A percentile compares a stretch with the other conserved stretches of the same genome.
Conservation (phyloP, 2,329 filamentous ascomycete genomes). For the Xylaria sp. region DNA sequence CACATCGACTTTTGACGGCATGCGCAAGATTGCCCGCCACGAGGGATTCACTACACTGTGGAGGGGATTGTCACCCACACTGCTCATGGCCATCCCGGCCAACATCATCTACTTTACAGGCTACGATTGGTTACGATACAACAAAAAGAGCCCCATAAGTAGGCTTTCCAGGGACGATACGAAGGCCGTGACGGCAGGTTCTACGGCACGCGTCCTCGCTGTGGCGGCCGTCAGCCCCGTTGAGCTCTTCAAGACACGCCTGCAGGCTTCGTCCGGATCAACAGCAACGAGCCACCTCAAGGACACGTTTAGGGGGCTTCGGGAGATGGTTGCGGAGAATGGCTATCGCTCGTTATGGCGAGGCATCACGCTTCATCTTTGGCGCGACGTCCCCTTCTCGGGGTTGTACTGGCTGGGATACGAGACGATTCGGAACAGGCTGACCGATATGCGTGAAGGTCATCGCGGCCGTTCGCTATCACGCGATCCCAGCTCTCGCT, state of each 20-base stretch:
- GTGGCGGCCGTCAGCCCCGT: conserved; percentile 88
- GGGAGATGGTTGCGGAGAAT: conserved; percentile 79
- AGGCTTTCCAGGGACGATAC: conserved; percentile 73
- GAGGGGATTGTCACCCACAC: conserved; percentile 92
- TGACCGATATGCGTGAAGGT: conserved; percentile 75
- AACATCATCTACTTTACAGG: conserved; percentile 99
- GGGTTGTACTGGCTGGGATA: conserved; percentile 99
- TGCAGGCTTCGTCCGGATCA: conserved; percentile 78
- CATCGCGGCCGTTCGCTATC: conserved; percentile 56
- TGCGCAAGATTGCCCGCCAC: conserved; percentile 93
- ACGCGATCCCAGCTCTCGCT: conserved; percentile 52
- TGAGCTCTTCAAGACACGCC: conserved; percentile 91
- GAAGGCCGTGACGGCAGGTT: conserved; percentile 83
- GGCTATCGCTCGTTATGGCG: conserved; percentile 90
- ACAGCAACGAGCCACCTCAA: conserved; percentile 76
- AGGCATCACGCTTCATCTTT: conserved; percentile 88
- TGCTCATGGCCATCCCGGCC: conserved; percentile 91
- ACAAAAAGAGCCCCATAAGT: conserved; percentile 76
- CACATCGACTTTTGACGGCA: conserved; percentile 89
- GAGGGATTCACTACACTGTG: conserved; percentile 89
- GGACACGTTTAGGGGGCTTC: conserved; percentile 79
- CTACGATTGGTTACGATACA: conserved; percentile 91
- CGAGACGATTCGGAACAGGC: conserved; percentile 78
- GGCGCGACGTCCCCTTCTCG: conserved; percentile 97
- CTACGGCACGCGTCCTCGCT: conserved; percentile 80